phyloP scores from a whole-genome alignment of 371 early-diverging fungal species.

The Cokeromyces recurvatus region DNA sequence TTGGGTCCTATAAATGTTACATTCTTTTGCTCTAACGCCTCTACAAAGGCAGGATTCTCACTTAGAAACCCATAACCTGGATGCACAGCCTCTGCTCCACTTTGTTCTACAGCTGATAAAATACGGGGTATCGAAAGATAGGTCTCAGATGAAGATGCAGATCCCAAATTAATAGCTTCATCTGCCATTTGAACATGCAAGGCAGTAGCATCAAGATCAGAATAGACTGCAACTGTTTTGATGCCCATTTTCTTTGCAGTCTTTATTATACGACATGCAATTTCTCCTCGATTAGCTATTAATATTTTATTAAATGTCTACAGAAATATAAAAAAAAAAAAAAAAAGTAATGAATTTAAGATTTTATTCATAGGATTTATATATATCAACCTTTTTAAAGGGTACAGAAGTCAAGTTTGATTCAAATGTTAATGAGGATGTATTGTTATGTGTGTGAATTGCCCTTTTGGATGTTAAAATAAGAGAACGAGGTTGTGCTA shows the following conservation, averaged over 20 bases:
- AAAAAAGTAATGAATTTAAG: no score
- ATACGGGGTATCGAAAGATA: slow-evolving; percentile 69
- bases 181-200: slow-evolving; percentile 82
- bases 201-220: slow-evolving; percentile 74
- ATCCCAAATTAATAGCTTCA: slow-evolving; percentile 69
- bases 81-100: slow-evolving; percentile 76
- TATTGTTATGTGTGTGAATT: no score
- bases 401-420: no score
- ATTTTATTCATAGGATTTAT: no score
- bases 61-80: slow-evolving; percentile 88
- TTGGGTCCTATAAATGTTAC: slow-evolving; percentile 78
- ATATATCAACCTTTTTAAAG: no score
- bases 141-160: slow-evolving; percentile 60
- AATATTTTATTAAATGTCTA: slow-evolving; percentile 49
- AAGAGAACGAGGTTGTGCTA: no score
- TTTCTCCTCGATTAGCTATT: slow-evolving; percentile 55
- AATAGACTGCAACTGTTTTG: slow-evolving; percentile 49
- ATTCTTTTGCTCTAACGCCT: slow-evolving; percentile 50
- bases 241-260: slow-evolving; percentile 44
- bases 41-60: slow-evolving; percentile 79
- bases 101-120: slow-evolving; percentile 50
- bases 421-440: no score
- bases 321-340: not conserved
- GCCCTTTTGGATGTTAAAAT: no score
- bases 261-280: slow-evolving; percentile 50